Evolutionary conservation across 306 rosid species (phyloP), one percentile per base, ranked within the genome.

Genomic region (Casuarina glauca): DNA sequence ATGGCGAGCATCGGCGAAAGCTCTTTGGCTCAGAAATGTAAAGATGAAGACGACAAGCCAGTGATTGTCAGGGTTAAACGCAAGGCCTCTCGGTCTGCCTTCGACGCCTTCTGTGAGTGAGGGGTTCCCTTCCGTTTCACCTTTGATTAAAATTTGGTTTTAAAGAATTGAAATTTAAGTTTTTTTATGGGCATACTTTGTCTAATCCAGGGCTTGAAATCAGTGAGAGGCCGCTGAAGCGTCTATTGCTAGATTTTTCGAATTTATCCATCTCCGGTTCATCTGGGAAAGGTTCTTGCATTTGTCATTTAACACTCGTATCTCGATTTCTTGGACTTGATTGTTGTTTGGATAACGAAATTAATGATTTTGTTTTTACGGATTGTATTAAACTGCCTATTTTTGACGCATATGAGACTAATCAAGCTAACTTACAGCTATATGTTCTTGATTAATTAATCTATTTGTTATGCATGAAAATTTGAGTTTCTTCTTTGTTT

Each of bases 41-140:
- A 51, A 10, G 86, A 84, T 13, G n/a, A n/a, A n/a, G 76, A 48
- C 5, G 78, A 50, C 9, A 95, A 88, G 86, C 91, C 89, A 4
- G 97, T 95, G 11, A 77, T 92, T 15, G 97, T 92, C 57, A 89
- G 98, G 91, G 93, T 95, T 54, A 92, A 95, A 78, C 96, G 97
- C 81, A 92, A 95, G 81, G 78, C 86, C 74, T 86, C 42, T 51
- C 97, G 93, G 62, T 88, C 91, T 82, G 89, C 85, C 20, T 75
- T 95, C 35, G 91, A 93, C 60, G 97, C 93, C 76, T 87, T 95
- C 82, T 95, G 97, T 94, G 79, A 87, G 87, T 49, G 73, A 0
- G 48, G 45, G 20, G 39, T 20, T 78, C 19, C 44, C 3, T 44
- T 58, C 8, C 11, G 58, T 78, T 71, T 66, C 57, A 72, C 17